Evolutionary conservation across 2,329 filamentous ascomycete species (phyloP), one percentile per base, ranked within the genome.

Genomic region (Venturia pyrina): DNA sequence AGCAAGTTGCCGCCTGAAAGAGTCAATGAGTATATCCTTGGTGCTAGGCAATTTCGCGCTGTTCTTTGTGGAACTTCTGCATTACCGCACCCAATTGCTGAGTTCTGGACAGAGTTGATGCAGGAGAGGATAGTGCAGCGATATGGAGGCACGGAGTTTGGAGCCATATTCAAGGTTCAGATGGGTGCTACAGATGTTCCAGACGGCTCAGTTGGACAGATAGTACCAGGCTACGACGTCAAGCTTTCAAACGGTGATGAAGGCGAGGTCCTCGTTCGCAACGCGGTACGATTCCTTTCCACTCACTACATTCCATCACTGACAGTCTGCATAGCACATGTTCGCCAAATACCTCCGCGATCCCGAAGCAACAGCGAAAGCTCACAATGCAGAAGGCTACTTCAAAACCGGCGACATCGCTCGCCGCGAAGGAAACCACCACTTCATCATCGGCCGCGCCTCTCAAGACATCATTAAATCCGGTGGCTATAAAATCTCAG

Each of bases 391-490:
- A 0, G 78, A 82, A 56, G 79, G 79, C 11, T 82, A 79, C 74
- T 82, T 81, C 70, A 78, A 78, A 68, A 82, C 80, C 0, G 80
- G 80, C 11, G 80, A 82, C 48, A 72, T 76, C 57, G 72, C 72
- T 15, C 70, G 77, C 15, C 71, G 71, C 67, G 75, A 79, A 66
- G 76, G 75, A 67, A 79, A 68, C 71, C 82, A 73, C 67, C 84
- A 83, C 69, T 84, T 75, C 46, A 84, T 85, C 64, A 75, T 83
- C 64, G 82, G 82, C 10, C 77, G 82, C 13, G 81, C 79, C 11
- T 81, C 78, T 21, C 76, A 82, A 7, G 82, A 84, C 68, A 76
- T 85, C 41, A 83, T 85, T 71, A 84, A 85, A 68, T 80, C 79
- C 0, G 81, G 82, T 19, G 82, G 82, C 0, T 84, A 83, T 69